Evolutionary conservation across 1,284 basidiomycete genomes (phyloP).

Genomic region (Ceratobasidium sp.): DNA sequence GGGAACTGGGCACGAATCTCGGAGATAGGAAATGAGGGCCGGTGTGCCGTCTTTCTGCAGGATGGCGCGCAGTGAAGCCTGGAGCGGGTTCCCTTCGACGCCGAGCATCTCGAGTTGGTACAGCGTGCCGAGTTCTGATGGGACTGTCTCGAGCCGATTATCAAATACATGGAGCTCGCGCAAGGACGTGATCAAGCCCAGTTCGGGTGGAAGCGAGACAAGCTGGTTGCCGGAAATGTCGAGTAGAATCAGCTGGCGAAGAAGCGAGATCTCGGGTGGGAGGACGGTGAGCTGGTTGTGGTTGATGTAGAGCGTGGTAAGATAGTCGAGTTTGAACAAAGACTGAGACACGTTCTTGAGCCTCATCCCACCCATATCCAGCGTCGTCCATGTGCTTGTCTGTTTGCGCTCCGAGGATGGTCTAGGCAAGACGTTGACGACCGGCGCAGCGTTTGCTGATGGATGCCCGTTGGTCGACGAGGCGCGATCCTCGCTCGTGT

Average conservation of each 20-base stretch:
- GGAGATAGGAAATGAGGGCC: slow-evolving; percentile 87
- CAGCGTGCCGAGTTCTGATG: slow-evolving; percentile 88
- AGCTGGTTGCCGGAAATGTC: slow-evolving; percentile 95
- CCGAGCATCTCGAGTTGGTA: slow-evolving; percentile 95
- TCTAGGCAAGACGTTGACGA: slow-evolving; percentile 62
- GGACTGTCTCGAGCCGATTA: slow-evolving; percentile 88
- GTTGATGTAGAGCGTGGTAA: slow-evolving; percentile 96
- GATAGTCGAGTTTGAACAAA: slow-evolving; percentile 92
- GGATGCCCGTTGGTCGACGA: slow-evolving; percentile 65
- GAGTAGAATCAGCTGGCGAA: slow-evolving; percentile 89
- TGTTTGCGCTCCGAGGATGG: slow-evolving; percentile 69
- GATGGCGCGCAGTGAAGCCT: slow-evolving; percentile 79
- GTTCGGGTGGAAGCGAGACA: slow-evolving; percentile 81
- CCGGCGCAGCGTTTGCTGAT: slow-evolving; percentile 77
- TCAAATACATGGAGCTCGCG: slow-evolving; percentile 97
- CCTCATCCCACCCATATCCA: slow-evolving; percentile 97
- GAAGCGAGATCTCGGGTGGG: slow-evolving; percentile 85
- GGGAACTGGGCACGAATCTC: slow-evolving; percentile 88
- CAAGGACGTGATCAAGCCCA: slow-evolving; percentile 91
- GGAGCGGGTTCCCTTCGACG: slow-evolving; percentile 95
- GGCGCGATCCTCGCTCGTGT: slow-evolving; percentile 56
- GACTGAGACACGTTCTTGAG: slow-evolving; percentile 90
- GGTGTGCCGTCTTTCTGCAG: slow-evolving; percentile 94
- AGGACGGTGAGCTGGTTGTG: slow-evolving; percentile 90
- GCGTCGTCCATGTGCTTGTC: slow-evolving; percentile 86